Evolutionary conservation across 306 rosid genomes (phyloP), one percentile per base, ranked within the genome.

Genomic region (Cucumis hystrix): DNA sequence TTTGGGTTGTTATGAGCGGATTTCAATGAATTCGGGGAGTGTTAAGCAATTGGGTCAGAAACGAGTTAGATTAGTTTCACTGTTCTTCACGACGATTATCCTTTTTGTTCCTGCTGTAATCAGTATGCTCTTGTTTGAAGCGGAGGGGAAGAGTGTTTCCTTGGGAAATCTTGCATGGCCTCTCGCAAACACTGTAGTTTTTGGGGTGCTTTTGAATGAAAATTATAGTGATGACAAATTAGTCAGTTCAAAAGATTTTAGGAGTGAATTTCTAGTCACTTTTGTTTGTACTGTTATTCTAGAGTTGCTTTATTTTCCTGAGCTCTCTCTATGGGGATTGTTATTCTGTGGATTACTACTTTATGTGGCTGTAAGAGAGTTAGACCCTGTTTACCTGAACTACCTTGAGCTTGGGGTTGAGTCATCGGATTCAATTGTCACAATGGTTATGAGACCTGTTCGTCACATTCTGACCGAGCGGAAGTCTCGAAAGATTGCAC

Each of bases 241-340:
- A 16, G 71, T 80, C 12, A 85, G 77, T 78, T 87, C 88, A 6
- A 90, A 84, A n/a, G 96, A 92, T 79, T 86, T 88, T 57, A 78
- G 82, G 78, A 86, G 80, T 68, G 98, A 94, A 82, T 90, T 90
- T 80, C 52, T 90, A 39, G 84, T 92, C 58, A 94, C 96, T 17
- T 94, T 92, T 80, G 58, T 78, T 1, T 90, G 93, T 54, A 92
- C 94, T 14, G 80, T 94, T 30, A 77, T 92, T 0, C 84, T 94
- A 81, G 96, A 94, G 81, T 85, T 94, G 79, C 83, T 89, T 60
- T 94, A 94, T 84, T 92, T 84, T 72, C 93, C 98, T 25, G 84
- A 94, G 76, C 88, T 92, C 62, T 92, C 98, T 2, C 92, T 94
- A 47, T 92, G 93, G 97, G 98, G 98, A 70, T 84, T 94, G 23